phyloP scores from a whole-genome alignment of 176 grass and related monocot species.

The Rhynchospora breviuscula region DNA sequence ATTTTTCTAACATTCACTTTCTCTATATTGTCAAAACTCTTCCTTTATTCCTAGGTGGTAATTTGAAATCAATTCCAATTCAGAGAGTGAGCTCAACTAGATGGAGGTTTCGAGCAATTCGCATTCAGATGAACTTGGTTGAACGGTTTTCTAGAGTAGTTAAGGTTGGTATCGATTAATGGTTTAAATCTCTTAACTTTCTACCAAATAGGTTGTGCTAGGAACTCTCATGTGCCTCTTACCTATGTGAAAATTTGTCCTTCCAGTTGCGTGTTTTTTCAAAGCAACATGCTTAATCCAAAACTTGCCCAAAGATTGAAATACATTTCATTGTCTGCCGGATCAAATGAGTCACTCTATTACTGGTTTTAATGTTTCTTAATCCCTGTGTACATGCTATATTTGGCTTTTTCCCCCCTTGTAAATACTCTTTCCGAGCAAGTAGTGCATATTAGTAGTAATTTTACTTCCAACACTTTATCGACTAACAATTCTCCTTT shows the following conservation, averaged over 20 bases:
- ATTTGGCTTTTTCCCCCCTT: background rate
- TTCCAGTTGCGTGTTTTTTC: background rate
- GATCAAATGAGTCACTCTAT: background rate
- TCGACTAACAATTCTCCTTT: conserved; percentile 3
- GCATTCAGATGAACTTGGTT: conserved; percentile 67
- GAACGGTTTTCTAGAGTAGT: conserved; percentile 82
- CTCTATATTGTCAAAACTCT: background rate
- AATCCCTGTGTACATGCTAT: background rate
- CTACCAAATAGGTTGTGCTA: background rate
- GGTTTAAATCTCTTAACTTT: background rate
- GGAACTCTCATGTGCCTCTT: background rate
- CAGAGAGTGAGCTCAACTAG: conserved; percentile 36
- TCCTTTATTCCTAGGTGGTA: conserved; percentile 10
- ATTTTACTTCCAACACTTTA: background rate
- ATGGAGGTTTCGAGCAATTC: conserved; percentile 56
- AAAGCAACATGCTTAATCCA: background rate
- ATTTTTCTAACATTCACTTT: background rate
- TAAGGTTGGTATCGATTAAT: conserved; percentile 36
- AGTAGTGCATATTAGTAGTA: background rate
- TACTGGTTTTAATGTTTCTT: background rate
- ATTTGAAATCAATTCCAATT: conserved; percentile 38
- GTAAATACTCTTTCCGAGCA: background rate
- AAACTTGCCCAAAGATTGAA: background rate
- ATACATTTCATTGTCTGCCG: background rate
- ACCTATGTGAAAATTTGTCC: background rate